Evolutionary conservation across 805 yeast genomes (phyloP).

Genomic region (Sugiyamaella lignohabitans): DNA sequence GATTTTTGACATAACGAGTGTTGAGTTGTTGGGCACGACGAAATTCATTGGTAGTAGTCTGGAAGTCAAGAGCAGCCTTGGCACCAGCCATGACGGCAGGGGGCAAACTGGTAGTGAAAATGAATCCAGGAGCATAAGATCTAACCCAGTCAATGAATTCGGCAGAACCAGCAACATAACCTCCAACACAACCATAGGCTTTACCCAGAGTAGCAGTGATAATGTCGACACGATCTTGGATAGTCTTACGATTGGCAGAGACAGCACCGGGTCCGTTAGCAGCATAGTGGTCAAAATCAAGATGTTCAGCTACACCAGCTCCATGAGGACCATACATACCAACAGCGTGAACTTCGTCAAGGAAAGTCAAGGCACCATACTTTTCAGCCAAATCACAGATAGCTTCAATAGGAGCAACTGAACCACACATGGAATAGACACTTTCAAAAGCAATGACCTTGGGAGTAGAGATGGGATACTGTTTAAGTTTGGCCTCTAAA

Average conservation of each 20-base stretch:
- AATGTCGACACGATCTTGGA: slow-evolving; percentile 88
- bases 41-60: slow-evolving; percentile 67
- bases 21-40: slow-evolving; percentile 80
- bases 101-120: slow-evolving; percentile 93
- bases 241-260: slow-evolving; percentile 37
- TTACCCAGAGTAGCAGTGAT: slow-evolving; percentile 97
- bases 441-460: slow-evolving; percentile 95
- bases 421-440: slow-evolving; percentile 98
- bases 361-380: slow-evolving; percentile 93
- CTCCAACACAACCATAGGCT: slow-evolving; percentile 96
- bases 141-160: slow-evolving; percentile 89
- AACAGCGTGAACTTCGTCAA: slow-evolving; percentile 98
- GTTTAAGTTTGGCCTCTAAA: slow-evolving; percentile 69
- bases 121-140: slow-evolving; percentile 94
- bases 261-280: slow-evolving; percentile 47
- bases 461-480: slow-evolving; percentile 81
- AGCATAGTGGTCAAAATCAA: slow-evolving; percentile 80
- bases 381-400: slow-evolving; percentile 96
- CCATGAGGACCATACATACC: slow-evolving; percentile 99
- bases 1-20: slow-evolving; percentile 76
- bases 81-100: slow-evolving; percentile 99
- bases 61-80: slow-evolving; percentile 76
- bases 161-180: slow-evolving; percentile 87
- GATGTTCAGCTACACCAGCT: slow-evolving; percentile 98
- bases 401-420: slow-evolving; percentile 85